Evolutionary conservation across 169 alveolate genomes (phyloP), one percentile per base, ranked within the genome.

Genomic region (Hammondia hammondi): DNA sequence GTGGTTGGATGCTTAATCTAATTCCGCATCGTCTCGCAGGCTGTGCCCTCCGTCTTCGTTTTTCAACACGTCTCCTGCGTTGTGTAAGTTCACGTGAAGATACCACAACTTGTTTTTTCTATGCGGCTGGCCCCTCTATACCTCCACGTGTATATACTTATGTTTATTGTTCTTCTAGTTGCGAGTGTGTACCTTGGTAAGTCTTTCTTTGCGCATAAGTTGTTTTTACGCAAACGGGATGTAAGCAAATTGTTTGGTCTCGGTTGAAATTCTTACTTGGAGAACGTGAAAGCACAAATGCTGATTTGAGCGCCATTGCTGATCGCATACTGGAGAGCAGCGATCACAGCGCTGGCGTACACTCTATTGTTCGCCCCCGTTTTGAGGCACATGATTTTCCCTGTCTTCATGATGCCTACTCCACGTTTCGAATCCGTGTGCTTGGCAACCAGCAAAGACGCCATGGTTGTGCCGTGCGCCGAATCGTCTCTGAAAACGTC

Each of bases 381-480:
- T n/a, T 91, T 91, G 32, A 93, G 92, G 72, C 95, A 93, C 95
- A 93, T 93, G 52, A 93, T 89, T 56, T 57, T 93, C 37, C 93
- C 88, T 24, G 67, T 29, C 35, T 85, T 39, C 81, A 73, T 77
- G 32, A 96, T 92, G 17, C 97, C 97, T 32, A 96, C 94, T 70
- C 95, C 96, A 27, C 97, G 97, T 32, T 90, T 39, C 57, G 95
- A 94, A 87, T 97, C 96, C 85, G 96, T 96, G 61, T 96, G 96
- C 48, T 90, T 88, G 21, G 97, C 98, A 5, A 97, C 98, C 43
- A 96, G 94, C 56, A 97, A 94, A 43, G 97, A 97, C 17, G 98
- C 97, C 92, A 96, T 94, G 39, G 95, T 93, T 19, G 98, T 97
- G 21, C 98, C 98, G 57, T 97, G 98, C 6, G 97, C 97, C 29